These are phyloP conservation scores for Guadua angustifolia DNA, from an alignment of 176 grass and related monocot genomes.

Conservation along the genomic window DNA sequence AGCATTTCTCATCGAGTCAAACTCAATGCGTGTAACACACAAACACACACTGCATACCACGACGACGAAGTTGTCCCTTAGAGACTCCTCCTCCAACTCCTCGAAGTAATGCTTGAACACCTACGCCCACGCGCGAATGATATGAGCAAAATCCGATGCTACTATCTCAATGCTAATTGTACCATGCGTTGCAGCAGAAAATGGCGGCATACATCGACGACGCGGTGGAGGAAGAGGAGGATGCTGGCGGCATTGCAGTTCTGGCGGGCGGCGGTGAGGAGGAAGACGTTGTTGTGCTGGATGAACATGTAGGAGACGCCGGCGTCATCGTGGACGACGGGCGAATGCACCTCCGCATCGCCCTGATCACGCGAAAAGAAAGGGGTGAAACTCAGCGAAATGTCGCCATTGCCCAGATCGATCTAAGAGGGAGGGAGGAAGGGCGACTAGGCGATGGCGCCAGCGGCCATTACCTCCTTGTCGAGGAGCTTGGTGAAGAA, in stretches of 20 bases:
- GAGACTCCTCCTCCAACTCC: constrained; percentile 74
- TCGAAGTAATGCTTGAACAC: constrained; percentile 88
- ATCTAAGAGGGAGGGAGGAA: neutral
- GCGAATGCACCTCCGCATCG: constrained; percentile 68
- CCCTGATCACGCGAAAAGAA: constrained; percentile 27
- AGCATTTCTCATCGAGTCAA: neutral
- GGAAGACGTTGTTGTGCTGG: constrained; percentile 81
- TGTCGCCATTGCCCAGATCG: neutral
- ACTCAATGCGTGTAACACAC: neutral
- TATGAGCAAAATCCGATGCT: neutral
- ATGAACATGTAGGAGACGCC: constrained; percentile 83
- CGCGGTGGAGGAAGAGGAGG: constrained; percentile 72
- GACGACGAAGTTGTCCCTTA: constrained; percentile 88
- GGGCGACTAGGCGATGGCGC: neutral
- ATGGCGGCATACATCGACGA: constrained; percentile 48
- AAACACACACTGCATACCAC: constrained; percentile 54
- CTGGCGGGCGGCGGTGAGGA: constrained; percentile 62
- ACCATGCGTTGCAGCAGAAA: neutral
- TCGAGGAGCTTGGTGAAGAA: constrained; percentile 97
- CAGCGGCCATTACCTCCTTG: constrained; percentile 67
- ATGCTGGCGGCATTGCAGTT: constrained; percentile 79
- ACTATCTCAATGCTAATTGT: neutral
- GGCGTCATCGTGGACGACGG: constrained; percentile 62
- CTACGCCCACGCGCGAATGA: constrained; percentile 29
- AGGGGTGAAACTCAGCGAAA: neutral